Evolutionary conservation across 2,329 filamentous ascomycete species (phyloP).

Genomic region (Blastomyces percursus): DNA sequence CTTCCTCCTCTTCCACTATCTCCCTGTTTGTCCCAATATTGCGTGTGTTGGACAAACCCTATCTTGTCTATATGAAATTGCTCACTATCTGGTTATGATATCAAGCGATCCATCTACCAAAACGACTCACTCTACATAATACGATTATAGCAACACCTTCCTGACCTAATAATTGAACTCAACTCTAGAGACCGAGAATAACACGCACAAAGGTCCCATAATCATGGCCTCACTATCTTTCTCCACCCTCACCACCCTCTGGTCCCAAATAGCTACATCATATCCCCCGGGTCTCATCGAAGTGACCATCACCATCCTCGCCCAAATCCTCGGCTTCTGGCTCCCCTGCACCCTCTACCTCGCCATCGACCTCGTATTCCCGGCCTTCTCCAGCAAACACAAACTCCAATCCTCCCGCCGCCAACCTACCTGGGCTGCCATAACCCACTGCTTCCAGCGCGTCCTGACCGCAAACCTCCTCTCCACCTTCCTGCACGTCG

Average conservation of each 20-base stretch:
- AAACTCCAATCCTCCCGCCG: conserved; percentile 15
- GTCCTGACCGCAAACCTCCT: conserved; percentile 42
- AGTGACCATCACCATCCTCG: conserved; percentile 34
- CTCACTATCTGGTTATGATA: background rate
- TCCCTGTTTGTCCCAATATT: background rate
- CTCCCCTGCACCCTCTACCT: conserved; percentile 13
- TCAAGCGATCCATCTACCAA: background rate
- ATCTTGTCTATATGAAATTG: background rate
- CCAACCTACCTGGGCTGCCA: conserved; percentile 11
- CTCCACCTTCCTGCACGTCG: conserved; percentile 21
- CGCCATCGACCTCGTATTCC: conserved; percentile 11
- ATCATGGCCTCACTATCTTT: background rate
- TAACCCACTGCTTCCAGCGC: conserved; percentile 12
- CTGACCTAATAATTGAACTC: background rate
- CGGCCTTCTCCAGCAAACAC: conserved; percentile 14
- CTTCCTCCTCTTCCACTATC: too few species aligned
- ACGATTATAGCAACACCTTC: background rate
- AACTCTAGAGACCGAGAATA: too few species aligned
- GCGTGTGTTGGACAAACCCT: background rate
- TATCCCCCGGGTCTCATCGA: conserved; percentile 13
- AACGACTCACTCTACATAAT: background rate
- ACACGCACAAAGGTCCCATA: background rate
- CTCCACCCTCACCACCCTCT: background rate
- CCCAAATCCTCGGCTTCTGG: conserved; percentile 27
- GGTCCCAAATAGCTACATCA: conserved; percentile 6